Percentiles rank a stretch among this genome's conserved stretches.
These are phyloP conservation scores for Mycena galopus DNA, from an alignment of 768 basidiomycete genomes.

Conservation along the genomic window DNA sequence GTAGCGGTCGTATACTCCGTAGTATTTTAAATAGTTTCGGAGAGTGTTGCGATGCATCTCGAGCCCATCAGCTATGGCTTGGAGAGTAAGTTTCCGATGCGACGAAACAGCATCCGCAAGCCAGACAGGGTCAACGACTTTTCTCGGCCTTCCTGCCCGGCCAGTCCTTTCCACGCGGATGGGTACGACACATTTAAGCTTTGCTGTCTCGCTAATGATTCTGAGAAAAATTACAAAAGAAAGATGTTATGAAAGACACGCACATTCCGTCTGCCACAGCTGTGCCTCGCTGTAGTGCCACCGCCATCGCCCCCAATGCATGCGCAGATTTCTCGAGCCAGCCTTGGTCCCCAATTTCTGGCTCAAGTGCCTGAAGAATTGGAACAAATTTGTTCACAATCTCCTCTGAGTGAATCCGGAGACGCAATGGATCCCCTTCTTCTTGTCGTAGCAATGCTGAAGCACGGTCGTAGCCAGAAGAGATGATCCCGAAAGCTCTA, in stretches of 20 bases:
- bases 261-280: background rate
- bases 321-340: background rate
- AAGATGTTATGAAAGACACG: background rate
- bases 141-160: background rate
- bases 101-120: background rate
- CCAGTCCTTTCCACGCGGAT: background rate
- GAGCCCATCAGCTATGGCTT: background rate
- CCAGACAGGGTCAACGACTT: background rate
- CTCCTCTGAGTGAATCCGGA: background rate
- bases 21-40: background rate
- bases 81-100: background rate
- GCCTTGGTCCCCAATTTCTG: background rate
- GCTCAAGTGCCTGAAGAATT: background rate
- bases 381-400: background rate
- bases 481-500: background rate
- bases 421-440: background rate
- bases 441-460: background rate
- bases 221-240: background rate
- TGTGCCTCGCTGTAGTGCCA: background rate
- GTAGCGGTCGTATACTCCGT: background rate
- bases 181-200: background rate
- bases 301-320: background rate
- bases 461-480: background rate
- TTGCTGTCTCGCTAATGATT: background rate
- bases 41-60: constrained; percentile 5